Percentiles rank a stretch among this genome's conserved stretches.
Conservation (phyloP, 2,329 filamentous ascomycete genomes). For the Alternaria brassicae region DNA sequence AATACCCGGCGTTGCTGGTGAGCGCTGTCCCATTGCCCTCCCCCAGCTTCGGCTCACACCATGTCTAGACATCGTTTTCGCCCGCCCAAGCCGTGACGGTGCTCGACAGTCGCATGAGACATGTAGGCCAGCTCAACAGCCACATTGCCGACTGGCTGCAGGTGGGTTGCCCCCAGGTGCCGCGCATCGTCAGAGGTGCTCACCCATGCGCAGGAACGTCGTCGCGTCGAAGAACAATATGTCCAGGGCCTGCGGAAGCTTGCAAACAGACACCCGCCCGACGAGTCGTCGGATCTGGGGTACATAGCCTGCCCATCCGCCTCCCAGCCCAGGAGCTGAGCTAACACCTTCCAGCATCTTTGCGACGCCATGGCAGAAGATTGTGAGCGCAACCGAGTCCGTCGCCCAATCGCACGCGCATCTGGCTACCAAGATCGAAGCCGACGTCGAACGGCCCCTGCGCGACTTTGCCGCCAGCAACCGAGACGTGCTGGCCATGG, state of each 20-base stretch:
- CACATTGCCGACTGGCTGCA: conserved; percentile 97
- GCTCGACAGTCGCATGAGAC: conserved; percentile 84
- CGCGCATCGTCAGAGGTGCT: conserved; percentile 22
- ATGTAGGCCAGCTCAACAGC: conserved; percentile 83
- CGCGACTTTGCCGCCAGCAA: conserved; percentile 76
- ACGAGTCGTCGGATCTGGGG: conserved; percentile 84
- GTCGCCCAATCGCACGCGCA: conserved; percentile 84
- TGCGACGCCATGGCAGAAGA: conserved; percentile 86
- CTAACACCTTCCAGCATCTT: conserved; percentile 72
- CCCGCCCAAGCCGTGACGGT: conserved; percentile 81
- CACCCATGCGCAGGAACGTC: conserved; percentile 74
- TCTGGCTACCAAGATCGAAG: conserved; percentile 81
- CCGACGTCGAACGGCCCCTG: conserved; percentile 84
- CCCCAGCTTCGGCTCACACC: conserved; percentile 39
- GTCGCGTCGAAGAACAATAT: conserved; percentile 90
- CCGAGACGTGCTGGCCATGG: conserved; percentile 79
- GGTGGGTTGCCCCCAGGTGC: conserved; percentile 62
- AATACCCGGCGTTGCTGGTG: conserved; percentile 97
- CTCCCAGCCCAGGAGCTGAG: conserved; percentile 26
- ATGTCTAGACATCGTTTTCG: conserved; percentile 74
- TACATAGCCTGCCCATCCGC: conserved; percentile 56
- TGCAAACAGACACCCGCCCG: conserved; percentile 74
- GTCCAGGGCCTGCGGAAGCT: conserved; percentile 82
- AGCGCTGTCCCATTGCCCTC: conserved; percentile 14
- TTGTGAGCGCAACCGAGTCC: conserved; percentile 78